Percentiles rank a stretch among this genome's conserved stretches.
Conservation (phyloP, 176 grass and related monocot species). For the Pontederia crassipes region DNA sequence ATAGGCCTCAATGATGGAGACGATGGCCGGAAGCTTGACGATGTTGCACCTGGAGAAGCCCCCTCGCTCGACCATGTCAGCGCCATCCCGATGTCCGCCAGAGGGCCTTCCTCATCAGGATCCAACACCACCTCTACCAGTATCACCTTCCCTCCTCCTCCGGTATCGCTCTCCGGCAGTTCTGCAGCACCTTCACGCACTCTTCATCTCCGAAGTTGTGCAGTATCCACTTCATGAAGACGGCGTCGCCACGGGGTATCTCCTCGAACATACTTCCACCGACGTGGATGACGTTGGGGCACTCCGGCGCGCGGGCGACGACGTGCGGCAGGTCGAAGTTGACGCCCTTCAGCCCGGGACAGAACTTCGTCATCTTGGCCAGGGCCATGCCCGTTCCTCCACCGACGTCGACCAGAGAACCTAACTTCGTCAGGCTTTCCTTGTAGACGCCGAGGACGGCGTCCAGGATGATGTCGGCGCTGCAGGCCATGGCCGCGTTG, state of each 20-base stretch:
- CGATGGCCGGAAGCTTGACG: too few species aligned
- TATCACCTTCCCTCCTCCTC: too few species aligned
- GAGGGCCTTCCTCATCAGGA: too few species aligned
- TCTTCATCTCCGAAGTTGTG: too few species aligned
- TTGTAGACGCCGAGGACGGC: neutral
- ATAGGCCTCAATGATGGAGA: too few species aligned
- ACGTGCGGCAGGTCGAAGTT: slow-evolving; percentile 33
- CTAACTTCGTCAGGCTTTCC: slow-evolving; percentile 7
- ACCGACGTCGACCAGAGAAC: slow-evolving; percentile 30
- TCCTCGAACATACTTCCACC: slow-evolving; percentile 23
- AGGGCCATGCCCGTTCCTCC: slow-evolving; percentile 19
- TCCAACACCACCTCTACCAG: too few species aligned
- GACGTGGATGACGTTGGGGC: slow-evolving; percentile 19
- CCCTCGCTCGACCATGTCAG: too few species aligned
- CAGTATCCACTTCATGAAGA: slow-evolving; percentile 15
- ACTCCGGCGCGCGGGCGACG: slow-evolving; percentile 18
- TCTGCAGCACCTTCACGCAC: too few species aligned
- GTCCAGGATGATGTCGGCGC: neutral
- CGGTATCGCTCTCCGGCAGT: too few species aligned
- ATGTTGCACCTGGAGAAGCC: too few species aligned
- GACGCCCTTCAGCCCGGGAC: slow-evolving; percentile 2
- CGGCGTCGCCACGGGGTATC: slow-evolving; percentile 16
- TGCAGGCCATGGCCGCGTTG: neutral
- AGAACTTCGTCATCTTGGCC: slow-evolving; percentile 5
- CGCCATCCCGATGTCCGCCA: too few species aligned